Base-by-base conservation (phyloP, 441 rosid genomes). In the Gossypium laxum region DNA sequence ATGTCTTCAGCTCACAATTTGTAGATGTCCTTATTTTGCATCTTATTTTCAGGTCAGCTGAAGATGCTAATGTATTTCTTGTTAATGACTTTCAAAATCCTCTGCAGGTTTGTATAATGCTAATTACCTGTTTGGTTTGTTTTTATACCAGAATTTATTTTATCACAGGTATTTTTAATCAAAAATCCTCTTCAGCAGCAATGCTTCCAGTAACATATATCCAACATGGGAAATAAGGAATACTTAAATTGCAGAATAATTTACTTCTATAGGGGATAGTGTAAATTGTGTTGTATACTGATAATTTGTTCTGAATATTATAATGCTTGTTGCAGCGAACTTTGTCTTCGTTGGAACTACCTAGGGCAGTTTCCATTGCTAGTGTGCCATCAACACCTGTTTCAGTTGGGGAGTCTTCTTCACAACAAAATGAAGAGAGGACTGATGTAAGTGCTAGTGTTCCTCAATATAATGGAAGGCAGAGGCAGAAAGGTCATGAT, bases 71-170 rank as follows among this genome's bases (percentile, higher is more conserved):
- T 76, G 89, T 92, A 69, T 89, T 91, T 83, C 86, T 95, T 63
- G 89, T 91, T 82, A 95, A 92, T 67, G 98, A 92, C 84, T 87
- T 87, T 73, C 84, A 88, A 80, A 91, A 84, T 79, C 99, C 91
- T 71, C 78, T 95, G 68, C 99, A 89, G 99, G 99, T 95, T 74
- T 28, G 72, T 43, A 32, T 63, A 56, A 58, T 52, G 50, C 57
- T 61, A 8, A 61, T 52, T 69, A 22, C 8, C 50, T 75, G 48
- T 38, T 48, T 71, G 62, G 52, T 63, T 65, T 41, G 2, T 41
- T 2, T 74, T 26, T 18, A 73, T 6, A 19, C 45, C 45, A 8
- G 45, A 38, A 38, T 38, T 38, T 38, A 38, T 38, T 38, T 38
- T 38, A 38, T 8, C 12, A 38, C 45, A 38, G 45, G 12, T 38